Conservation (phyloP, 2,329 filamentous ascomycete species). For the Lachnellula suecica region DNA sequence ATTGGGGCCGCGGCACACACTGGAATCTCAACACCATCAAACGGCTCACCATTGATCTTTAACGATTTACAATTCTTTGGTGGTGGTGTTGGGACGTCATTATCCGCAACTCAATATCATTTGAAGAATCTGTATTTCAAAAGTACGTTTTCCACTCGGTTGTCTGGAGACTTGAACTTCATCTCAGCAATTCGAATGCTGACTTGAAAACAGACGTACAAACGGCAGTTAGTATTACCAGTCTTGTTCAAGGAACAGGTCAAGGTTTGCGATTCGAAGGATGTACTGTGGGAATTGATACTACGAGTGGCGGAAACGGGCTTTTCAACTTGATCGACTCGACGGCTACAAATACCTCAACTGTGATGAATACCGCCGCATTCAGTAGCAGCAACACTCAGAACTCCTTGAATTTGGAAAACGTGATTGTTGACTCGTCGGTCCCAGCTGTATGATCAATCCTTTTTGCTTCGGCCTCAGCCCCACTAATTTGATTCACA, state of each 20-base stretch:
- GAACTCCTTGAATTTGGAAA: too few species aligned
- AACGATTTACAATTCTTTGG: slow-evolving; percentile 58
- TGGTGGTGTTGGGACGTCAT: slow-evolving; percentile 56
- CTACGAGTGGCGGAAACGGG: background rate
- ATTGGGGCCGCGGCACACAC: slow-evolving; percentile 27
- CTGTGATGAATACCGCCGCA: background rate
- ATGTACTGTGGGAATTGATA: slow-evolving; percentile 26
- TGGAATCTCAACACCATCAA: slow-evolving; percentile 20
- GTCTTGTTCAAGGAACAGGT: too few species aligned
- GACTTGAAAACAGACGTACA: too few species aligned
- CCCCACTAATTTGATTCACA: background rate
- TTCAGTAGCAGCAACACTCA: background rate
- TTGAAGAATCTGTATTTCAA: slow-evolving; percentile 43
- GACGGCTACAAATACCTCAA: background rate
- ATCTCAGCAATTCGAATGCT: too few species aligned
- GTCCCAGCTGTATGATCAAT: too few species aligned
- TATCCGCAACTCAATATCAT: slow-evolving; percentile 61
- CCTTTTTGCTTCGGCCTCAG: background rate
- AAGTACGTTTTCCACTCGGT: background rate
- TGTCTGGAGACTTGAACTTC: background rate
- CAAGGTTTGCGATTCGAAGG: slow-evolving; percentile 25
- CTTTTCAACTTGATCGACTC: background rate
- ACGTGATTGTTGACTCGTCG: too few species aligned
- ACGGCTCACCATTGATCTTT: slow-evolving; percentile 33
- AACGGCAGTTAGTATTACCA: too few species aligned